These are phyloP conservation scores for Bisporella sp. DNA, from an alignment of 2,329 filamentous ascomycete species.

Conservation along the genomic window DNA sequence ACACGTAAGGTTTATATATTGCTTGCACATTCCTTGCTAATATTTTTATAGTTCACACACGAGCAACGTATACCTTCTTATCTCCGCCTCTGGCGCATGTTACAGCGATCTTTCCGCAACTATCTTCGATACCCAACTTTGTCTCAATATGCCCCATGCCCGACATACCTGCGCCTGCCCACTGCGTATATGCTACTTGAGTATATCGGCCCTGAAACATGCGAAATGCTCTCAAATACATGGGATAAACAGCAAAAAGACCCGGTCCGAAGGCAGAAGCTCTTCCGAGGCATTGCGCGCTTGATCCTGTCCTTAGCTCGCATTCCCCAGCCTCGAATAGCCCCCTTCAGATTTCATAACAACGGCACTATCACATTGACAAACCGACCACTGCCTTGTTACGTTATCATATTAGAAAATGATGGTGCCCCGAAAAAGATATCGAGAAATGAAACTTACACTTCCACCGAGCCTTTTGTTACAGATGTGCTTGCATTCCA, in stretches of 20 bases:
- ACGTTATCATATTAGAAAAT: constrained; percentile 28
- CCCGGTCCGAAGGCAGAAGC: constrained; percentile 16
- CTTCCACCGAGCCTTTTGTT: constrained; percentile 12
- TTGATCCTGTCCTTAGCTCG: constrained; percentile 19
- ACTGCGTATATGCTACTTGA: too few species aligned
- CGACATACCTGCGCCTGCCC: too few species aligned
- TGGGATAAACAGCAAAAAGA: constrained; percentile 5
- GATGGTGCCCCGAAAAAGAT: constrained; percentile 27
- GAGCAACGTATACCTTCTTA: too few species aligned
- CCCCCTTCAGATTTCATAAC: constrained; percentile 20
- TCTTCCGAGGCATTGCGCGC: constrained; percentile 25
- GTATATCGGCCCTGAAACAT: too few species aligned
- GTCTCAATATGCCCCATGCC: too few species aligned
- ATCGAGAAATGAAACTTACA: constrained; percentile 24
- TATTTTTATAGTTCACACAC: too few species aligned
- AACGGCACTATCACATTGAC: constrained; percentile 30
- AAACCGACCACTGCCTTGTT: constrained; percentile 16
- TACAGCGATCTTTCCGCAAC: too few species aligned
- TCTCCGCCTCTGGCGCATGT: too few species aligned
- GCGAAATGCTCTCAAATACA: too few species aligned
- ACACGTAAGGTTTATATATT: too few species aligned
- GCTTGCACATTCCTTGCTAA: too few species aligned
- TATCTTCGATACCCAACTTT: too few species aligned
- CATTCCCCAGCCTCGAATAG: constrained; percentile 6
- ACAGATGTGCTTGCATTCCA: constrained; percentile 17